Conservation (phyloP, 176 grass and related monocot genomes). For the Phoenix roebelenii region DNA sequence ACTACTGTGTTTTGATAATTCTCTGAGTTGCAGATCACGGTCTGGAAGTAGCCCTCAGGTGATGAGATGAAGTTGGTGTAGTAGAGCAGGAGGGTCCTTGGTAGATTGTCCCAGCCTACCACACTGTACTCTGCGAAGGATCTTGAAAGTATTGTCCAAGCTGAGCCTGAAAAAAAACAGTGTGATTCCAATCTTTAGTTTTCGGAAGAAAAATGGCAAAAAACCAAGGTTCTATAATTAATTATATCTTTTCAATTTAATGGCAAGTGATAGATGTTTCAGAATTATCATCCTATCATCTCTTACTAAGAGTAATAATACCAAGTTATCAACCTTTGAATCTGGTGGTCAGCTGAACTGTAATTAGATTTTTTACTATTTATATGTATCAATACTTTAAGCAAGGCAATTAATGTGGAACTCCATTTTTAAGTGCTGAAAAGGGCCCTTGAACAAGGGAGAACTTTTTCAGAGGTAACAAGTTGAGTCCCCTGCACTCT, state of each 20-base stretch:
- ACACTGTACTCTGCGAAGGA: slow-evolving; percentile 71
- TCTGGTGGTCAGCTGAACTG: neutral
- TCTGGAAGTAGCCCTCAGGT: slow-evolving; percentile 99
- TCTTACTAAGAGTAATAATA: too few relatives aligned
- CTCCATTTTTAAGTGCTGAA: neutral
- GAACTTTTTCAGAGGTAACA: neutral
- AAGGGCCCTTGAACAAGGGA: neutral
- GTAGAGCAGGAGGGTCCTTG: slow-evolving; percentile 84
- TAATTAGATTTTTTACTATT: neutral
- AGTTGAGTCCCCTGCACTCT: neutral
- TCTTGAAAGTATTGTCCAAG: slow-evolving; percentile 86
- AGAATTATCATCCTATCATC: too few relatives aligned
- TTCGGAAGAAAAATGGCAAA: too few relatives aligned
- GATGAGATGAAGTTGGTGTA: slow-evolving; percentile 85
- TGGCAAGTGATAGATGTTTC: too few relatives aligned
- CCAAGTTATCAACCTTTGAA: neutral
- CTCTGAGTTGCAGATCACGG: slow-evolving; percentile 79
- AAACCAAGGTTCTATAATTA: too few relatives aligned
- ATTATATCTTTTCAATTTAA: too few relatives aligned
- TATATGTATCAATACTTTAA: neutral
- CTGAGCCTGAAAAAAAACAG: slow-evolving; percentile 43
- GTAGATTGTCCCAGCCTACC: slow-evolving; percentile 82
- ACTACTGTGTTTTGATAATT: slow-evolving; percentile 53
- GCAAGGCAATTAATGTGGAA: neutral
- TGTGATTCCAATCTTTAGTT: neutral